Conservation (phyloP, 108 stramenopile species). For the Nannochloropsis salina region DNA sequence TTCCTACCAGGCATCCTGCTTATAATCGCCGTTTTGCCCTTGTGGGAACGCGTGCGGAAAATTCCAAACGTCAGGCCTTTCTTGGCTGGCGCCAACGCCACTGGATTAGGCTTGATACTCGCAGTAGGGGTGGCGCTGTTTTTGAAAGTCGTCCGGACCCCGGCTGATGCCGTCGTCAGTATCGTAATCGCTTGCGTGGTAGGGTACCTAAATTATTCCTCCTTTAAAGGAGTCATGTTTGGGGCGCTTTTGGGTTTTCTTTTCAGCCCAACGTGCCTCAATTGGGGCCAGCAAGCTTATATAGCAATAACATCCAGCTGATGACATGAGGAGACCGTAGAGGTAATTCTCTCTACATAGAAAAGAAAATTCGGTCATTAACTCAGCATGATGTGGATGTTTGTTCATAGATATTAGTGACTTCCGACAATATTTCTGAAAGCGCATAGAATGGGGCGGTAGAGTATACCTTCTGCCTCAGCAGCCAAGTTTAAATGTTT, state of each 20-base stretch:
- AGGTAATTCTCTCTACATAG: too few relatives aligned
- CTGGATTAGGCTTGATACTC: constrained; percentile 75
- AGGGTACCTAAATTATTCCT: neutral
- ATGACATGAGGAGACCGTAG: too few relatives aligned
- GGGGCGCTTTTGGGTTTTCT: neutral
- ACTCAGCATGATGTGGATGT: too few relatives aligned
- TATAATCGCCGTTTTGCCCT: constrained; percentile 82
- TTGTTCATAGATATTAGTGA: too few relatives aligned
- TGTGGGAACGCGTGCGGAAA: constrained; percentile 78
- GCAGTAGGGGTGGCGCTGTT: constrained; percentile 76
- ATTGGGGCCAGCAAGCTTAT: neutral
- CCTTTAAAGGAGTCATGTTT: neutral
- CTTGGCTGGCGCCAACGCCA: constrained; percentile 71
- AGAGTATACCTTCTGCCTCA: too few relatives aligned
- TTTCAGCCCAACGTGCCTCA: neutral
- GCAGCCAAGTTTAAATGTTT: too few relatives aligned
- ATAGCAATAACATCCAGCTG: neutral
- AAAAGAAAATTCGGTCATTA: too few relatives aligned
- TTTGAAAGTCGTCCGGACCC: neutral
- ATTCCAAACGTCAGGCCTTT: constrained; percentile 64
- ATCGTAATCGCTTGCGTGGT: constrained; percentile 5
- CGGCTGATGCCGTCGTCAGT: neutral
- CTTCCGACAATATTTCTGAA: too few relatives aligned
- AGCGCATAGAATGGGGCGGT: too few relatives aligned
- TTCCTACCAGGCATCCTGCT: constrained; percentile 82